phyloP scores from a whole-genome alignment of 176 grass and related monocot genomes.

The Calamus simplicifolius region DNA sequence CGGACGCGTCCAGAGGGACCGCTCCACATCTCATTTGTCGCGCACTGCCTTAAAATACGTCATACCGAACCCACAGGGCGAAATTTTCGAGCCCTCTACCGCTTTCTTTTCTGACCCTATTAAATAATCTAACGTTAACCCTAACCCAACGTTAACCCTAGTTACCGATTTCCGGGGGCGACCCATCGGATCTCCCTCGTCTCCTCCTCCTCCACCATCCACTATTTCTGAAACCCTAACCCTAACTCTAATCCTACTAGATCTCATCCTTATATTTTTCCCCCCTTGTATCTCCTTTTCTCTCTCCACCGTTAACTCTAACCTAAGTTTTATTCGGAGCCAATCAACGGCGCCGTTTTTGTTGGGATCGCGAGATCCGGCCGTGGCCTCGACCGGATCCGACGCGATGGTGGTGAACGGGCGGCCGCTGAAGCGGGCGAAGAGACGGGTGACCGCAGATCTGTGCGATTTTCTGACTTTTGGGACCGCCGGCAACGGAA shows the following conservation, averaged over 20 bases:
- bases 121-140: slow-evolving; percentile 17
- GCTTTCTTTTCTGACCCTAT: slow-evolving; percentile 37
- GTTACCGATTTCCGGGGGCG: slow-evolving; percentile 23
- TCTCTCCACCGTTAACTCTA: neutral
- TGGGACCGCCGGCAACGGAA: slow-evolving; percentile 13
- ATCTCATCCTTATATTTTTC: slow-evolving; percentile 33
- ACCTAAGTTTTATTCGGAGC: neutral
- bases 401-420: slow-evolving; percentile 88
- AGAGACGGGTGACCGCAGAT: slow-evolving; percentile 39
- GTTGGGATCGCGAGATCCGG: slow-evolving; percentile 41
- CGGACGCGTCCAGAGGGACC: too few relatives aligned
- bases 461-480: slow-evolving; percentile 25
- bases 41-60: too few relatives aligned
- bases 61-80: neutral
- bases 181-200: slow-evolving; percentile 5
- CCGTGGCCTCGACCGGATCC: slow-evolving; percentile 9
- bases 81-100: slow-evolving; percentile 34
- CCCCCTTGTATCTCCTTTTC: neutral
- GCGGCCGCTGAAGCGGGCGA: slow-evolving; percentile 82
- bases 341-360: slow-evolving; percentile 22
- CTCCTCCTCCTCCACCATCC: slow-evolving; percentile 19
- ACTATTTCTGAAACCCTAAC: slow-evolving; percentile 78
- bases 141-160: neutral
- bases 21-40: too few relatives aligned
- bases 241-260: slow-evolving; percentile 25